Evolutionary conservation across 768 basidiomycete species (phyloP), one percentile per base, ranked within the genome.

Genomic region (Phylloporus rhodoxanthus): DNA sequence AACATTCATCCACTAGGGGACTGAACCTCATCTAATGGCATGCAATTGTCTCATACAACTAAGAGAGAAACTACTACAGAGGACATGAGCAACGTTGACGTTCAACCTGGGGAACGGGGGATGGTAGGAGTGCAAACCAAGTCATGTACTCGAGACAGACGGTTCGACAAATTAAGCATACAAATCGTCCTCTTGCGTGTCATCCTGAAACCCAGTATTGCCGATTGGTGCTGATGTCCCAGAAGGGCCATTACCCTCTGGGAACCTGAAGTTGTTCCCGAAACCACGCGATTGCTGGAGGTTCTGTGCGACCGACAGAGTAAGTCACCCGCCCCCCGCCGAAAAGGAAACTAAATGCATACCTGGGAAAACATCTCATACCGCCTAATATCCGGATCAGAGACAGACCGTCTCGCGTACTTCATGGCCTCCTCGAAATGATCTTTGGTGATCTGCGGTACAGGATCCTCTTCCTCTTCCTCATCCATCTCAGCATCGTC

Each of bases 351-450:
- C 20, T 9, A 43, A 48, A 34, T 19, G 62, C 77, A 45, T 65
- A 85, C 84, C 77, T 93, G 93, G 30, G 94, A 73, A 69, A 98
- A 98, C 85, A 96, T 93, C 80, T 98, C 95, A 70, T 98, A 99
- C 46, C 94, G 85, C 62, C 94, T 81, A 70, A 98, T 95, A 64
- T 98, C 95, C 56, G 88, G 84, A 64, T 97, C 94, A 11, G 91
- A 93, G 47, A 98, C 95, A 11, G 93, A 97, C 45, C 96, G 87
- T 68, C 96, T 87, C 54, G 96, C 94, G 61, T 81, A 98, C 71
- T 87, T 85, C 94, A 98, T 98, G 2, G 96, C 94, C 72, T 98
- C 95, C 72, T 98, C 95, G 59, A 98, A 98, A 77, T 98, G 95
- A 0, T 85, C 91, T 62, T 71, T 79, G 25, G 91, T 87, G 61